These are phyloP conservation scores for Botrytis medusae DNA, from an alignment of 2,329 filamentous ascomycete species.

Conservation along the genomic window DNA sequence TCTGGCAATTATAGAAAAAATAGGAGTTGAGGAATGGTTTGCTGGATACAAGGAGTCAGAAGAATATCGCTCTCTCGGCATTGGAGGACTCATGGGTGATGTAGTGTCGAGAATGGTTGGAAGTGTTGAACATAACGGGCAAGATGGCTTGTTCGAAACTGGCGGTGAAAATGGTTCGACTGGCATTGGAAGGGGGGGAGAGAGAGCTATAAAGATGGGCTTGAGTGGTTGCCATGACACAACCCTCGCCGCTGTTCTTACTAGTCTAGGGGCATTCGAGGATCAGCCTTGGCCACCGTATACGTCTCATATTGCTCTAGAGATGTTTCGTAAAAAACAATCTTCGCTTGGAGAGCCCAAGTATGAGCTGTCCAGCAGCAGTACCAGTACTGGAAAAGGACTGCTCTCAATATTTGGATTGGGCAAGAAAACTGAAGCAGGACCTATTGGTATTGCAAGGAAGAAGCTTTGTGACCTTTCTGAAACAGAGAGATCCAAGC, in stretches of 20 bases:
- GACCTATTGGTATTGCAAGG: conserved; percentile 55
- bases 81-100: conserved; percentile 82
- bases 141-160: conserved; percentile 53
- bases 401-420: conserved; percentile 34
- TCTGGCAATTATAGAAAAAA: conserved; percentile 65
- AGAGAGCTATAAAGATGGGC: conserved; percentile 65
- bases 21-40: conserved; percentile 92
- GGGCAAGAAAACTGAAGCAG: conserved; percentile 26
- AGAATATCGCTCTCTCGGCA: conserved; percentile 88
- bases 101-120: conserved; percentile 73
- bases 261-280: conserved; percentile 77
- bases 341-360: conserved; percentile 28
- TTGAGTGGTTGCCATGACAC: conserved; percentile 92
- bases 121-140: conserved; percentile 57
- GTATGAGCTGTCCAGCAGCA: not conserved
- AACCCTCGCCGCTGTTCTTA: conserved; percentile 76
- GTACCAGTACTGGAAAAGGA: conserved; percentile 21
- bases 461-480: conserved; percentile 57
- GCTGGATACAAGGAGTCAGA: conserved; percentile 77
- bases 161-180: conserved; percentile 42
- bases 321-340: conserved; percentile 69
- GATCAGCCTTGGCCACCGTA: conserved; percentile 82
- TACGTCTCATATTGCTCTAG: conserved; percentile 86
- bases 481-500: conserved; percentile 54
- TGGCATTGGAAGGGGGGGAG: conserved; percentile 47